A percentile compares a stretch with the other conserved stretches of the same genome.
These are phyloP conservation scores for Boletus sp. DNA, from an alignment of 1,284 basidiomycete species.

Conservation along the genomic window DNA sequence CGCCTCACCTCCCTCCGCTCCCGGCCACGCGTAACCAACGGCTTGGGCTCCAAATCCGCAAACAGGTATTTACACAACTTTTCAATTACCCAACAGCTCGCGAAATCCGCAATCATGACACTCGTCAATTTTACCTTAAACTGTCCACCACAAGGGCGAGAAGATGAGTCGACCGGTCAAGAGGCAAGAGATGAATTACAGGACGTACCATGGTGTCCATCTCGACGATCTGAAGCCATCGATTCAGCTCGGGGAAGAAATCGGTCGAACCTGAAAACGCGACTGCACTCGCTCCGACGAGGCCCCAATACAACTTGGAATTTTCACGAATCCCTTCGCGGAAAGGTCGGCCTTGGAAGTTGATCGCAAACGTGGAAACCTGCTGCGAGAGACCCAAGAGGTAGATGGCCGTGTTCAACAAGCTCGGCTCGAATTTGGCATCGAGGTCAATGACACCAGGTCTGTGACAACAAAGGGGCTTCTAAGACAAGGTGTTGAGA, in stretches of 20 bases:
- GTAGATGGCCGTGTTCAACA: slow-evolving; percentile 94
- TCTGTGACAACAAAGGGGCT: slow-evolving; percentile 33
- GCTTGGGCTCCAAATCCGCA: slow-evolving; percentile 83
- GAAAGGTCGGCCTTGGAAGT: slow-evolving; percentile 96
- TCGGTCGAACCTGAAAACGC: slow-evolving; percentile 93
- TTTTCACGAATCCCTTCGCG: slow-evolving; percentile 95
- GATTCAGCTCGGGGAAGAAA: slow-evolving; percentile 91
- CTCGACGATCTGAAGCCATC: slow-evolving; percentile 95
- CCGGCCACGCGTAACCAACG: slow-evolving; percentile 79
- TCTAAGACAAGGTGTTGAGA: not conserved
- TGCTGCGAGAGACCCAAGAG: slow-evolving; percentile 91
- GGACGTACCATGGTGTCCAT: slow-evolving; percentile 70
- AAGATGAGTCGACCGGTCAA: too few species aligned
- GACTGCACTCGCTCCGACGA: slow-evolving; percentile 81
- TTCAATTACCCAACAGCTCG: slow-evolving; percentile 85
- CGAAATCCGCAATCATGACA: slow-evolving; percentile 87
- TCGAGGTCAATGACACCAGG: slow-evolving; percentile 85
- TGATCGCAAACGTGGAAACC: slow-evolving; percentile 94
- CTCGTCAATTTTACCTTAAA: slow-evolving; percentile 77
- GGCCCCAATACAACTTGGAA: slow-evolving; percentile 84
- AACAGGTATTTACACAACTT: slow-evolving; percentile 81
- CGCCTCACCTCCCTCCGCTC: slow-evolving; percentile 59
- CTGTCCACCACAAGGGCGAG: slow-evolving; percentile 38
- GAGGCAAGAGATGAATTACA: too few species aligned
- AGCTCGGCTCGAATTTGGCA: slow-evolving; percentile 89